A percentile compares a stretch with the other conserved stretches of the same genome.
phyloP scores from a whole-genome alignment of 768 basidiomycete genomes.

The Obba rivulosa region DNA sequence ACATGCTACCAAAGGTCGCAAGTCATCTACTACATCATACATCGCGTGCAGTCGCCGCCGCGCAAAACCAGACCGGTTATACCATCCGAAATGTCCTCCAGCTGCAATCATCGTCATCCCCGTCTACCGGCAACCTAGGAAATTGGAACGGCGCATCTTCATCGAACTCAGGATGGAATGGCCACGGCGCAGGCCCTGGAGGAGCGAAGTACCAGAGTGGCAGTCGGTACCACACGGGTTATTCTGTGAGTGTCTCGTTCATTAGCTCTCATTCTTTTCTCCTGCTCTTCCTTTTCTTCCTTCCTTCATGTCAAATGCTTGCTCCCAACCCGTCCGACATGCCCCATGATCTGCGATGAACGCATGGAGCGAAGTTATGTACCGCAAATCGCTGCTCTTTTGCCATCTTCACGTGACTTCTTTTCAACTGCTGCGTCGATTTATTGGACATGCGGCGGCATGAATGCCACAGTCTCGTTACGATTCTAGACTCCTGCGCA shows the following conservation, averaged over 20 bases:
- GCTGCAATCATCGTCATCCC: slow-evolving; percentile 47
- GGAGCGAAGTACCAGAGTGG: slow-evolving; percentile 70
- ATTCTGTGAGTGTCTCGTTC: slow-evolving; percentile 44
- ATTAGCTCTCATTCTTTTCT: not conserved
- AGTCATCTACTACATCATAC: slow-evolving; percentile 74
- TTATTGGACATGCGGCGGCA: too few species aligned
- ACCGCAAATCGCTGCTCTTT: too few species aligned
- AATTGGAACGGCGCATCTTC: slow-evolving; percentile 42
- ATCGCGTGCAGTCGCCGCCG: slow-evolving; percentile 68
- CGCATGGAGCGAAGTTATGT: too few species aligned
- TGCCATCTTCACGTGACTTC: too few species aligned
- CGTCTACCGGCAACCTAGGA: slow-evolving; percentile 32
- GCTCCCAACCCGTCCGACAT: too few species aligned
- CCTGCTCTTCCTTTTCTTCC: not conserved
- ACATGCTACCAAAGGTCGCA: slow-evolving; percentile 81
- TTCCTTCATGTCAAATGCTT: too few species aligned
- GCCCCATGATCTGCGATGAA: too few species aligned
- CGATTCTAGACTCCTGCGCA: too few species aligned
- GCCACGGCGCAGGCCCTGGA: slow-evolving; percentile 60
- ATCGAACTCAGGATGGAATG: slow-evolving; percentile 42
- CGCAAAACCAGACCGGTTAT: slow-evolving; percentile 63
- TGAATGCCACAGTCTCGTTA: too few species aligned
- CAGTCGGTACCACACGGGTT: slow-evolving; percentile 64
- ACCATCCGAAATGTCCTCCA: slow-evolving; percentile 77
- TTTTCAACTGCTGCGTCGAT: too few species aligned